Base-by-base conservation (phyloP, 192 early-diverging fungal genomes). In the Backusella morwellensis region DNA sequence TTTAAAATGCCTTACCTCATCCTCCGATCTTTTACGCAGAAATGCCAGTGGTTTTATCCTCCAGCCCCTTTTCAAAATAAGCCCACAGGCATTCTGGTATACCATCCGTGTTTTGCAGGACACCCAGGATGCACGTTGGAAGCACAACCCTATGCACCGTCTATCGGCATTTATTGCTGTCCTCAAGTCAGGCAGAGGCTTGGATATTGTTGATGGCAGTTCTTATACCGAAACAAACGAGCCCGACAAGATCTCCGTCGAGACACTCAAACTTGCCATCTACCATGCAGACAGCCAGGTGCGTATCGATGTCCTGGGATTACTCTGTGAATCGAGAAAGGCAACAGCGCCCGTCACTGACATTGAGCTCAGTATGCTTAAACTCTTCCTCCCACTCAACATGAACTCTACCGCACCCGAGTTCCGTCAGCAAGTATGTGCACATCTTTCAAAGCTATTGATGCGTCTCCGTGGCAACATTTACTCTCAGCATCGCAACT, bases 271-370 rank as follows among this genome's bases (percentile, higher is more conserved):
- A 38, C 79, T 85, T 8, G 92, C 94, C 2, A 90, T 95, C 66
- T 84, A 88, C 54, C 93, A 95, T 78, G 87, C 86, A 1, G 94
- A 95, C 71, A 75, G 79, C 56, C 88, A 90, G 29, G 86, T 96
- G 40, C 91, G 96, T 4, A 86, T 90, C 11, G 95, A 97, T 68
- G 91, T 92, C 4, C 78, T 95, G 21, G 93, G 93, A 4, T 86
- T 97, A 9, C 81, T 97, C 9, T 95, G 95, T 77, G 96, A 96
- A 72, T 89, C 93, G 3, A 83, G 88, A 63, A 88, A 91, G n/a
- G 85, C 88, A 19, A 88, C 92, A 0, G 85, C 87, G 11, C 88
- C 90, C 36, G 86, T 93, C 29, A 88, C 86, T 26, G 72, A 72
- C 8, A 82, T 85, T 14, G 95, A 97, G 75, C 75, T 92, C n/a